Evolutionary conservation across 441 rosid species (phyloP), one percentile per base, ranked within the genome.

Genomic region (Eutrema salsugineum): DNA sequence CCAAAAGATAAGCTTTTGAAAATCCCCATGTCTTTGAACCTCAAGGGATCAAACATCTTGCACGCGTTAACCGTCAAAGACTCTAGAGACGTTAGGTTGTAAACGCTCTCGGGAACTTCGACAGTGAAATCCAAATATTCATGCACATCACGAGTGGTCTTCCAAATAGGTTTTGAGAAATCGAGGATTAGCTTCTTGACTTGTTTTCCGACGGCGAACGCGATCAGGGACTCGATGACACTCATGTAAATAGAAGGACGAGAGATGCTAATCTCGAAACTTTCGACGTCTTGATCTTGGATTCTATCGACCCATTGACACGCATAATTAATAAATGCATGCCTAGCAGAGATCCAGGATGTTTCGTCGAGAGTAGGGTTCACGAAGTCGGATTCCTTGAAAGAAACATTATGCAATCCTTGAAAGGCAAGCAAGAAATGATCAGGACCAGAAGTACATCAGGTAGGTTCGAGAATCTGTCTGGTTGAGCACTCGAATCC

Each of bases 21-120:
- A 0, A 44, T 24, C 16, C 1, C 16, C 16, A 63, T 67, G 19
- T 69, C 57, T 0, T 6, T 6, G 36, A 81, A 65, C 39, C 6
- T 24, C 3, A 62, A 20, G 1, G 4, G 42, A 1, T 59, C 28
- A 28, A 80, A 57, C 1, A 48, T 6, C 33, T 6, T 11, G 35
- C 86, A 83, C 0, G 77, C 63, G 8, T 49, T 78, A 60, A 81
- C 16, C 59, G 14, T 71, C 46, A 87, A 11, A 0, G 82, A 76
- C 33, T 74, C 71, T 6, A 85, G 71, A 11, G 6, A 10, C 5
- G 0, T 22, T 43, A 6, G 36, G 6, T 35, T 16, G 27, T 79
- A 78, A 22, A 71, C 53, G 5, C 12, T 10, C 4, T 0, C 1
- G 0, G 88, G 84, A 59, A 83, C 71, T 40, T 63, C 24, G 17